phyloP scores from a whole-genome alignment of 2,329 filamentous ascomycete genomes.

The Paraphaeosphaeria sporulosa region DNA sequence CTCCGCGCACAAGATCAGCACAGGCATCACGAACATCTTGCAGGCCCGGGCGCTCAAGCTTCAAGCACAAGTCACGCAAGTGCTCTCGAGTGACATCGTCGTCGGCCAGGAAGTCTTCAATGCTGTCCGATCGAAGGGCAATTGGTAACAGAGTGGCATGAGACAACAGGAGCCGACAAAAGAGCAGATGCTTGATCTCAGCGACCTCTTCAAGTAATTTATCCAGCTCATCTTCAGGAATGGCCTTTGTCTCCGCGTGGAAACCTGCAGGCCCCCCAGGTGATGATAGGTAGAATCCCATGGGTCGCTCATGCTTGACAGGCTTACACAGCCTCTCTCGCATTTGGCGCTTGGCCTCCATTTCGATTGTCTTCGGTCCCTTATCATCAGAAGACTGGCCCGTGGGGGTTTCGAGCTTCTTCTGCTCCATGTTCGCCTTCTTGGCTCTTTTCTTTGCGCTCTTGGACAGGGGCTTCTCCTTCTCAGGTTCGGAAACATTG shows the following conservation, averaged over 20 bases:
- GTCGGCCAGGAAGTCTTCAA: slow-evolving; percentile 57
- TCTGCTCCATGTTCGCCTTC: slow-evolving; percentile 33
- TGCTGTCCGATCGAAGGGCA: slow-evolving; percentile 53
- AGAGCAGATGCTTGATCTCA: slow-evolving; percentile 59
- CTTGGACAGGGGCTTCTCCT: slow-evolving; percentile 30
- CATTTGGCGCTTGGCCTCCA: slow-evolving; percentile 54
- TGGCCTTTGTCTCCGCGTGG: slow-evolving; percentile 45
- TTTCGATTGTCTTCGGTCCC: slow-evolving; percentile 49
- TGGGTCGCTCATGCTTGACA: slow-evolving; percentile 43
- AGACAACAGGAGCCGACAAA: slow-evolving; percentile 58
- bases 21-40: slow-evolving; percentile 61
- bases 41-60: slow-evolving; percentile 57
- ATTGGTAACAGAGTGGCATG: slow-evolving; percentile 56
- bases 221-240: slow-evolving; percentile 55
- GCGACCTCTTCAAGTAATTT: slow-evolving; percentile 54
- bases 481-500: slow-evolving; percentile 3
- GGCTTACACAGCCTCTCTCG: slow-evolving; percentile 51
- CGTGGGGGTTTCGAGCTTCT: slow-evolving; percentile 28
- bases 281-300: slow-evolving; percentile 45
- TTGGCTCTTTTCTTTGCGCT: slow-evolving; percentile 46
- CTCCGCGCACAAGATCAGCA: slow-evolving; percentile 56
- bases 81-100: slow-evolving; percentile 53
- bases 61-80: slow-evolving; percentile 57
- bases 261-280: slow-evolving; percentile 42
- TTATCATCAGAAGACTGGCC: slow-evolving; percentile 23